Evolutionary conservation across 2,329 filamentous ascomycete genomes (phyloP), one percentile per base, ranked within the genome.

Genomic region (Dactylellina drechsleri): DNA sequence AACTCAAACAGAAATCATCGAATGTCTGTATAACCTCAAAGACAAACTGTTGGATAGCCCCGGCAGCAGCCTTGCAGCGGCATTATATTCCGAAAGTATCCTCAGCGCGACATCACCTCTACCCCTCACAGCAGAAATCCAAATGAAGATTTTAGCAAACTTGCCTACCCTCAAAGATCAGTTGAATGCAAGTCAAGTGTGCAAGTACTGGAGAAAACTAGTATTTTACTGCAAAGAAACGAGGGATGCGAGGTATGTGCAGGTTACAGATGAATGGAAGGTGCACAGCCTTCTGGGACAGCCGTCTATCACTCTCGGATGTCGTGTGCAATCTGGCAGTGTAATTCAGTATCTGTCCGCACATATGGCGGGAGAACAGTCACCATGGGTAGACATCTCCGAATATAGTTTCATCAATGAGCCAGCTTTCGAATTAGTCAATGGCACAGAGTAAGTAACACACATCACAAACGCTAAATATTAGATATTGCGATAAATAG

Each of bases 81-180:
- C 31, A 7, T 10, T 41, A 18, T 12, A 52, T 2, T 41, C 53
- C 20, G 5, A 18, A 26, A 41, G 31, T 20, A 16, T 47, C 8
- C n/a, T 31, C 4, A 6, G 6, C 16, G 41, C 58, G 6, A 20
- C 20, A n/a, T 36, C 43, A 20, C 41, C 41, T 8, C 13, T 36
- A 1, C 58, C 41, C 4, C 58, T 49, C 3, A 43, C 41, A 13
- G 23, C 26, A 18, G 58, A 50, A 5, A 61, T 50, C 36, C 58
- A 61, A 61, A 50, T 61, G 20, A 43, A 47, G 20, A 59, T 59
- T 23, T 16, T 59, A 15, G 10, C 18, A 8, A 26, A 28, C 28
- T 47, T 59, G n/a, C 56, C 56, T 18, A 59, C 56, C 13, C 56
- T 59, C 12, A 59, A 47, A 47, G 56, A 59, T 12, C 56, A 59